Percentiles rank a stretch among this genome's conserved stretches.
Conservation (phyloP, 2,329 filamentous ascomycete species). For the Gaeumannomyces tritici region DNA sequence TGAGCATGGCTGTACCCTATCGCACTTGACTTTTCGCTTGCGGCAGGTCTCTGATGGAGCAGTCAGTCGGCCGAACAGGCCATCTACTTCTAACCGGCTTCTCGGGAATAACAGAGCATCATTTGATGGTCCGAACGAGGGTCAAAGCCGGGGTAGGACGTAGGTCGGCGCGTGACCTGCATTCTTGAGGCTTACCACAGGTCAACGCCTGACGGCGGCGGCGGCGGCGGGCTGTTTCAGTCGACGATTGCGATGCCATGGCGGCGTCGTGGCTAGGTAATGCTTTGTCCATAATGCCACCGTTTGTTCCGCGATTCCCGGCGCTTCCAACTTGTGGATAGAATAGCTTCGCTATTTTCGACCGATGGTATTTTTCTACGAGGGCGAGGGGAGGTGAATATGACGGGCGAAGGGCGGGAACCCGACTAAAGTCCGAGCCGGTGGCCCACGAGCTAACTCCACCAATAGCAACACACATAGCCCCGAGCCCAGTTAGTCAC, state of each 20-base stretch:
- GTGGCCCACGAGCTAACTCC: neutral
- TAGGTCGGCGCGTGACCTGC: no score
- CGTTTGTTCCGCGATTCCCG: neutral
- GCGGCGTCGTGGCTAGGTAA: no score
- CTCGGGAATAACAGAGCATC: no score
- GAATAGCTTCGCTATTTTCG: neutral
- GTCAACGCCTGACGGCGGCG: neutral
- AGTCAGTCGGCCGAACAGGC: neutral
- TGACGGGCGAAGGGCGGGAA: no score
- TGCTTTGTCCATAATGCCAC: neutral
- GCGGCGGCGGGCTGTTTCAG: neutral
- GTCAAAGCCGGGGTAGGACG: no score
- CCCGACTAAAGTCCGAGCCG: neutral
- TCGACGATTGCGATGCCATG: no score
- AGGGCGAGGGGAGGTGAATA: neutral
- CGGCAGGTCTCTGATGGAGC: constrained; percentile 20
- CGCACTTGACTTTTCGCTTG: constrained; percentile 33
- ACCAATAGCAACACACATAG: neutral
- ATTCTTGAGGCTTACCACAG: neutral
- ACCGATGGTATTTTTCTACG: neutral
- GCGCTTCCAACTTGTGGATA: neutral
- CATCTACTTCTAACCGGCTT: no score
- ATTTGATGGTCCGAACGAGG: no score
- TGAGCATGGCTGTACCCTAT: constrained; percentile 28
- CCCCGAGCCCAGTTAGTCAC: no score